Evolutionary conservation across 768 basidiomycete genomes (phyloP).

Genomic region (Ramaria rubella): DNA sequence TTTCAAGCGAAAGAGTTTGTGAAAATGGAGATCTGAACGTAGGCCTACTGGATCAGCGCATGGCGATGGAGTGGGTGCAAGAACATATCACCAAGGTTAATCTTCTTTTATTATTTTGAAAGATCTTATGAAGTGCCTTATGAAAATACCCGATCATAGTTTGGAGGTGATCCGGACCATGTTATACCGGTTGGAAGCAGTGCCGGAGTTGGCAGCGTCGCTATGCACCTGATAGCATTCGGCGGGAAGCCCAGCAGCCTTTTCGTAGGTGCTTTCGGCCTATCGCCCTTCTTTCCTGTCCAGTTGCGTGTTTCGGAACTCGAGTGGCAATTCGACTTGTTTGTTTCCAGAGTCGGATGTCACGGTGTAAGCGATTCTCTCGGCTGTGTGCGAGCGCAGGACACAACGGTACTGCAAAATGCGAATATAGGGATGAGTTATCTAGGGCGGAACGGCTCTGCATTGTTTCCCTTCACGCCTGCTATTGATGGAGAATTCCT

Average conservation of each 20-base stretch:
- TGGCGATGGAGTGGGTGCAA: constrained; percentile 36
- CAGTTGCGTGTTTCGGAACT: constrained; percentile 1
- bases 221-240: constrained; percentile 13
- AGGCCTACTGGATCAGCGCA: constrained; percentile 38
- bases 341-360: constrained; percentile 40
- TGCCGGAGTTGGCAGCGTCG: constrained; percentile 13
- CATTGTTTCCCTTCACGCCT: constrained; percentile 30
- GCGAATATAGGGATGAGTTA: constrained; percentile 27
- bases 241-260: constrained; percentile 6
- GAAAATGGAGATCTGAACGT: constrained; percentile 35
- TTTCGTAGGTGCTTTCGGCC: constrained; percentile 10
- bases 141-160: constrained; percentile 2
- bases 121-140: background rate
- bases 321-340: constrained; percentile 13
- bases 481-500: constrained; percentile 24
- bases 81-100: constrained; percentile 30
- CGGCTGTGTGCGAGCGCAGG: constrained; percentile 27
- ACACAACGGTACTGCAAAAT: constrained; percentile 26
- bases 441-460: constrained; percentile 17
- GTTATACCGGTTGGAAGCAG: constrained; percentile 12
- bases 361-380: constrained; percentile 50
- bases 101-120: constrained; percentile 15
- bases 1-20: constrained; percentile 25
- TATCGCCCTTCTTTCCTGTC: constrained; percentile 11
- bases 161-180: constrained; percentile 15